Percentiles rank a stretch among this genome's conserved stretches.
Evolutionary conservation across 2,329 filamentous ascomycete species (phyloP).

Genomic region (Xylaria sp.): DNA sequence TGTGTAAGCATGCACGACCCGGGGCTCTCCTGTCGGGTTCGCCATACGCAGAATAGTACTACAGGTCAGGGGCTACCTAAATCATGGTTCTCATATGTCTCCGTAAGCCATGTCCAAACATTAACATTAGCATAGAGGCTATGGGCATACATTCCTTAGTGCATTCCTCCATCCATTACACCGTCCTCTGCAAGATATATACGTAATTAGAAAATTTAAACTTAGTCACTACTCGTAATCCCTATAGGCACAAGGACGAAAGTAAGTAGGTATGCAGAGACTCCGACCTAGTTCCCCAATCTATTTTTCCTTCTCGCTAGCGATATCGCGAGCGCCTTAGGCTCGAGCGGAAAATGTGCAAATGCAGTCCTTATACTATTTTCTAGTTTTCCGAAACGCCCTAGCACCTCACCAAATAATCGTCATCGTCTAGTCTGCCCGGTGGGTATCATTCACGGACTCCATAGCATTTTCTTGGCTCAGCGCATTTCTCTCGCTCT

Average conservation of each 20-base stretch:
- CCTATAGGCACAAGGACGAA: too few relatives aligned
- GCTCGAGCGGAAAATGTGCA: background rate
- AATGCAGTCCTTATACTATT: background rate
- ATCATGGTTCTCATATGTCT: background rate
- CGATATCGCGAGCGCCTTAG: background rate
- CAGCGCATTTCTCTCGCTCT: conserved; percentile 21
- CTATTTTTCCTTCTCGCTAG: background rate
- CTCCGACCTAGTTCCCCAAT: background rate
- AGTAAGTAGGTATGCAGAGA: background rate
- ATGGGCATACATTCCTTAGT: background rate
- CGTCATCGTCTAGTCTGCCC: background rate
- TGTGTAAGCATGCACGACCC: too few relatives aligned
- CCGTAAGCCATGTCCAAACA: background rate
- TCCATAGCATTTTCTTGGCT: background rate
- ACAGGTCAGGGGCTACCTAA: too few relatives aligned
- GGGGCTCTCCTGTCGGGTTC: too few relatives aligned
- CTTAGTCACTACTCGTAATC: too few relatives aligned
- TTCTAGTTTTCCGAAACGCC: background rate
- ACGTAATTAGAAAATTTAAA: background rate
- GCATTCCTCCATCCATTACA: background rate
- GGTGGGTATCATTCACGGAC: background rate
- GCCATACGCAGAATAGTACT: background rate
- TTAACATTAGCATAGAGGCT: background rate
- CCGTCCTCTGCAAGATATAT: background rate
- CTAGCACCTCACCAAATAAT: too few relatives aligned